Evolutionary conservation across 2,329 filamentous ascomycete species (phyloP).

Genomic region (Acarospora socialis): DNA sequence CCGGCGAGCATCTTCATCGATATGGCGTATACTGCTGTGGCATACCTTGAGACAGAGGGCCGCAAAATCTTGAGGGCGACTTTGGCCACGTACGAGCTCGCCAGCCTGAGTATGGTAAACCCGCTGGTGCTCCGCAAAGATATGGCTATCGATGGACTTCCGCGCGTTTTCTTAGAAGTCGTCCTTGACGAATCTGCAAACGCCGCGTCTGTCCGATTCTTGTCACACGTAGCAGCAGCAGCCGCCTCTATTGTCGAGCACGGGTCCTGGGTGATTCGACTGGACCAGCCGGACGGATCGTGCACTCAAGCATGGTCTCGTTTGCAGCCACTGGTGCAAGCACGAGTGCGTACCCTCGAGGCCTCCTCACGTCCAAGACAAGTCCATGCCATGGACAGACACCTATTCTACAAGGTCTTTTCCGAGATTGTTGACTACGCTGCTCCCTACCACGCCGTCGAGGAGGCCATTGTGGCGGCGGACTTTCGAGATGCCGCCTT

Average conservation of each 20-base stretch:
- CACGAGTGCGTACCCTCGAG: slow-evolving; percentile 6
- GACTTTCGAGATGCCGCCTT: too few species aligned
- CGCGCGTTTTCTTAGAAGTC: slow-evolving; percentile 3
- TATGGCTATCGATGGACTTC: slow-evolving; percentile 1
- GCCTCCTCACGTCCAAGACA: slow-evolving; percentile 6
- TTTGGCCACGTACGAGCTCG: too few species aligned
- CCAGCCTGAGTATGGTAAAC: too few species aligned
- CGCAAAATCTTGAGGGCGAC: too few species aligned
- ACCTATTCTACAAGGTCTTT: too few species aligned
- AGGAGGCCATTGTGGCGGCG: too few species aligned
- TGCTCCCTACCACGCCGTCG: too few species aligned
- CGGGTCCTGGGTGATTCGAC: slow-evolving; percentile 5
- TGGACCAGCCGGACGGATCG: slow-evolving; percentile 4
- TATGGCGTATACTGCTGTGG: slow-evolving; percentile 11
- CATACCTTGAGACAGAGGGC: slow-evolving; percentile 7
- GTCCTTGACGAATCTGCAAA: slow-evolving; percentile 4
- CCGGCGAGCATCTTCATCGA: slow-evolving; percentile 13
- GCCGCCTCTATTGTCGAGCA: slow-evolving; percentile 2
- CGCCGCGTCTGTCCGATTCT: slow-evolving; percentile 5
- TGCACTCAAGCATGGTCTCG: slow-evolving; percentile 7
- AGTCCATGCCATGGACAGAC: slow-evolving; percentile 6
- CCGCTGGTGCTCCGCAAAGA: too few species aligned
- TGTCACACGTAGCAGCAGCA: slow-evolving; percentile 4
- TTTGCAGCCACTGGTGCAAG: slow-evolving; percentile 7
- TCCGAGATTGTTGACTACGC: too few species aligned